A percentile compares a stretch with the other conserved stretches of the same genome.
Evolutionary conservation across 257 asterid genomes (phyloP).

Genomic region (Salvia hispanica): DNA sequence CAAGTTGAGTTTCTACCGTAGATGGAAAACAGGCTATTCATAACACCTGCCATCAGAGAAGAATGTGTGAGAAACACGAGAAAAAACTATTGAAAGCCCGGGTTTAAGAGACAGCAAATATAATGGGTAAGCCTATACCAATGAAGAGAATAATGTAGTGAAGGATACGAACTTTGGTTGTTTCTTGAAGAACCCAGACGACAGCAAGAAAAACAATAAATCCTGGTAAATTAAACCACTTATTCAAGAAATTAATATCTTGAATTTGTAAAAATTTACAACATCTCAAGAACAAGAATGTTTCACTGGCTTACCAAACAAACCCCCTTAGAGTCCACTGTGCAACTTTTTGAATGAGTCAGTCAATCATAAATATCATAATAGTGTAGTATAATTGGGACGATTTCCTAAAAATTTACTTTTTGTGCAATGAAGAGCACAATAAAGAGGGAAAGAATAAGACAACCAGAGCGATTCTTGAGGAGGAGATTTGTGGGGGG

Average conservation of each 20-base stretch:
- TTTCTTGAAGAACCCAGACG: conserved; percentile 83
- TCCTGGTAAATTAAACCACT: conserved; percentile 51
- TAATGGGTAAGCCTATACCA: conserved; percentile 51
- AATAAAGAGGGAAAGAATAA: conserved; percentile 72
- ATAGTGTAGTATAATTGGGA: background rate
- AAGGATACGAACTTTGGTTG: conserved; percentile 68
- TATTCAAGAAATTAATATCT: conserved; percentile 6
- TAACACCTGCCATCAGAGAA: conserved; percentile 71
- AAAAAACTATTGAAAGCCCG: conserved; percentile 15
- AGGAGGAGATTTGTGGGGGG: conserved; percentile 78
- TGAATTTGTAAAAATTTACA: conserved; percentile 14
- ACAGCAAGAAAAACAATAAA: conserved; percentile 80
- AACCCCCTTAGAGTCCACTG: conserved; percentile 97
- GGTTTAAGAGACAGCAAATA: conserved; percentile 1
- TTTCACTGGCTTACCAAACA: conserved; percentile 68
- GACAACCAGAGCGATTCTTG: conserved; percentile 91
- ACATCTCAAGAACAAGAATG: conserved; percentile 16
- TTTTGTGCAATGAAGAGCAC: conserved; percentile 90
- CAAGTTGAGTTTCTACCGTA: conserved; percentile 55
- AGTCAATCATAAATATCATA: conserved; percentile 22
- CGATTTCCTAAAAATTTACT: conserved; percentile 47
- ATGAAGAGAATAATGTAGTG: conserved; percentile 91
- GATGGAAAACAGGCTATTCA: conserved; percentile 96
- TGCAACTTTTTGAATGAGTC: conserved; percentile 31
- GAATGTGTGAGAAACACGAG: conserved; percentile 17